A percentile compares a stretch with the other conserved stretches of the same genome.
Conservation (phyloP, 139 green algal species). For the Nannochloris sp. region DNA sequence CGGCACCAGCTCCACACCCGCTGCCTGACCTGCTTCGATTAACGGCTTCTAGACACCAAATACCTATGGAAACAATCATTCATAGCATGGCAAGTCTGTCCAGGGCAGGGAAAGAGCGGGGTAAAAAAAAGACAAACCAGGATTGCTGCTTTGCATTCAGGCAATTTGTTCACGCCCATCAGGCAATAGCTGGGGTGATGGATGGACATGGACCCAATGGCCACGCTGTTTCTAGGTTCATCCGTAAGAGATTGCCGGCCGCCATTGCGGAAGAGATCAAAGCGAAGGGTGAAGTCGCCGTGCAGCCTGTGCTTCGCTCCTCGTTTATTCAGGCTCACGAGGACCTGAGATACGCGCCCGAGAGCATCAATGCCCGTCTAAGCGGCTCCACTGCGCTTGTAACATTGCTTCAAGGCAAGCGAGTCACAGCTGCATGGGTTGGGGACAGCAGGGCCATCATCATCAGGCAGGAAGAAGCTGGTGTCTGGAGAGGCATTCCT, state of each 20-base stretch:
- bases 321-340: conserved; percentile 59
- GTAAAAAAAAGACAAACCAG: conserved; percentile 81
- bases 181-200: conserved; percentile 70
- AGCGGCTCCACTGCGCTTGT: conserved; percentile 75
- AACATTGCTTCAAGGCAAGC: conserved; percentile 38
- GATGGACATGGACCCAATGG: conserved; percentile 79
- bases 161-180: conserved; percentile 62
- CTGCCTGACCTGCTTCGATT: conserved; percentile 5
- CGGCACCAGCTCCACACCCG: conserved; percentile 3
- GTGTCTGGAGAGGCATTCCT: conserved; percentile 40
- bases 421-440: conserved; percentile 73
- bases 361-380: conserved; percentile 62
- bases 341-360: conserved; percentile 26
- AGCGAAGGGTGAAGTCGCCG: conserved; percentile 18
- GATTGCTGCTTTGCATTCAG: conserved; percentile 80
- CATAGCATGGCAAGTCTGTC: conserved; percentile 64
- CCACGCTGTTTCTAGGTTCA: conserved; percentile 60
- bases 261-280: conserved; percentile 60
- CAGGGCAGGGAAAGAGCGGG: conserved; percentile 59
- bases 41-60: not conserved
- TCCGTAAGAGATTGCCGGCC: conserved; percentile 67
- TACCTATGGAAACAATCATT: conserved; percentile 20
- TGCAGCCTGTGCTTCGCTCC: not conserved
- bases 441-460: conserved; percentile 75
- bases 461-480: conserved; percentile 16